Base-by-base conservation (phyloP, 805 yeast genomes). In the Candida gorgasii region DNA sequence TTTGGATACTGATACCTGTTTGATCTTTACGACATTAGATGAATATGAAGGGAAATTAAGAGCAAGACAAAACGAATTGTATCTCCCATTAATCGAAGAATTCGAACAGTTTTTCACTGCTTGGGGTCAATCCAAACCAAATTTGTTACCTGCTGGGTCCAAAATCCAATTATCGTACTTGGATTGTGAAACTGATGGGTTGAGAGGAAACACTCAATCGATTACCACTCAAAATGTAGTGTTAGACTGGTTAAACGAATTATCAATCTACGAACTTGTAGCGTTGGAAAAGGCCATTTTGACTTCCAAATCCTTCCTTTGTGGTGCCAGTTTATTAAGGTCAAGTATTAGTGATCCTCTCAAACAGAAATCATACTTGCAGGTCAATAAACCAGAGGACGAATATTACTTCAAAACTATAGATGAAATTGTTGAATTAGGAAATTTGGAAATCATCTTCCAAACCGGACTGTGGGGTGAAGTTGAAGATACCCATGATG, bases 401-500 rank as follows among this genome's bases (percentile, higher is more conserved):
- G 56, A 57, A 49, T 57, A 54, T 51, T 57, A 54, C 51, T 62
- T 67, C 40, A 62, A 76, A 40, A 50, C 79, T 2, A 65, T 86
- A 13, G 89, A 84, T 41, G 86, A 88, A 47, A 74, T 92, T 29
- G 84, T 90, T 1, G 79, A 79, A 54, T 77, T 85, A 44, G 89
- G 89, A 8, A 82, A 85, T 43, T 70, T 93, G 54, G 99, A 93
- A 58, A 82, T 83, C 11, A 80, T 84, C 24, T 79, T 78, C 63
- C 99, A 93, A 65, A 86, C 95, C 26, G 81, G 80, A 16, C 77
- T 82, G 57, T 93, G 99, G 99, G 99, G 99, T 23, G 97, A 92
- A 63, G 98, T 92, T 17, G 98, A 93, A 66, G 99, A 93, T 58
- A 89, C 98, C 2, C 99, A 93, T 59, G 99, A 93, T 61, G 97